Evolutionary conservation across 768 basidiomycete species (phyloP), one percentile per base, ranked within the genome.

Genomic region (Panaeolus cyanescens): DNA sequence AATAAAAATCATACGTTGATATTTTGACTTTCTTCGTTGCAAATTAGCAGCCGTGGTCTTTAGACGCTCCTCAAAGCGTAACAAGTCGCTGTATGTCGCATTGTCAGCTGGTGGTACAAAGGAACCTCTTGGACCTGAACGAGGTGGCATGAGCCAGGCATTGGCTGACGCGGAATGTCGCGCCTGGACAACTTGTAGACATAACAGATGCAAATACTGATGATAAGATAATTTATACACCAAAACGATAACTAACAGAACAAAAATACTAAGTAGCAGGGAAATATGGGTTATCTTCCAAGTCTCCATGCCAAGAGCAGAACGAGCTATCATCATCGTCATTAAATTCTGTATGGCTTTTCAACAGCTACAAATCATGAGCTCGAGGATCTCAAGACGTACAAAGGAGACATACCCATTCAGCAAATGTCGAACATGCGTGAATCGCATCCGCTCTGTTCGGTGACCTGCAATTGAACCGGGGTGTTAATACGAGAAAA

Each of bases 1-100:
- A 57, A 36, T 36, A 19, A 25, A 31, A 25, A 64, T 82, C 86
- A 66, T 70, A 94, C 93, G 71, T 77, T 94, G 91, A 75, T 95
- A 95, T 61, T 91, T 83, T 28, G 86, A 82, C 74, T 95, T 95
- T 59, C 93, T 80, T 30, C 85, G 83, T 67, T 91, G 89, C 15
- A 96, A 79, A 62, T 82, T 85, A n/a, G 89, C 85, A 5, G 93
- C 94, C 70, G 91, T 98, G 19, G 91, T 90, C 78, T 97, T 97
- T 61, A 99, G 85, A n/a, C 96, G 84, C 71, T 98, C 96, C 76
- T 99, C 96, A 62, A 99, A 98, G 45, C 94, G 78, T 22, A 98
- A 83, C 13, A 99, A 78, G 72, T 99, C 96, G 45, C 91, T 80
- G 73, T 91, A 93, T 1, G 95, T 95, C 12, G 89, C 81, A 55